These are phyloP conservation scores for Exophiala xenobiotica DNA, from an alignment of 2,329 filamentous ascomycete species.

Conservation along the genomic window DNA sequence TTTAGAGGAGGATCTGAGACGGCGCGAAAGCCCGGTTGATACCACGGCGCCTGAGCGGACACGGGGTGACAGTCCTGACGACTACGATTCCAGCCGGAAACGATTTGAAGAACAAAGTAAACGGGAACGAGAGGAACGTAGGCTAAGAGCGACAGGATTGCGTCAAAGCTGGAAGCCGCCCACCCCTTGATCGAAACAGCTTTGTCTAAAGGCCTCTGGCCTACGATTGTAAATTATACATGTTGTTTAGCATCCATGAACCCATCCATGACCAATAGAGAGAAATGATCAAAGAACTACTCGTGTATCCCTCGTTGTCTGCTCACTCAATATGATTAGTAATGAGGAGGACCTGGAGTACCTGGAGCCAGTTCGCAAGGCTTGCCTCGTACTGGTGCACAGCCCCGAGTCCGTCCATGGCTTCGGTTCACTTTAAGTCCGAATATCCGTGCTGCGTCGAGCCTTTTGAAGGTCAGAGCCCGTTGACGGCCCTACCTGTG, in stretches of 20 bases:
- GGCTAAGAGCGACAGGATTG: slow-evolving; percentile 21
- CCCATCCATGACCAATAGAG: neutral
- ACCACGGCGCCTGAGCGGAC: neutral
- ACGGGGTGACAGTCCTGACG: slow-evolving; percentile 8
- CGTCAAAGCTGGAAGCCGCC: slow-evolving; percentile 24
- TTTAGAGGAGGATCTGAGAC: slow-evolving; percentile 10
- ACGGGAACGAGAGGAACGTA: slow-evolving; percentile 27
- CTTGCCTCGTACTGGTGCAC: neutral
- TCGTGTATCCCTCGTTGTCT: neutral
- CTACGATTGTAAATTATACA: neutral
- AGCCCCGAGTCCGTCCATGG: neutral
- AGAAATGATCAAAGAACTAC: neutral
- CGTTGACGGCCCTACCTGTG: neutral
- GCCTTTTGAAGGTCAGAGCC: neutral
- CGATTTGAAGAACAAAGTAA: slow-evolving; percentile 29
- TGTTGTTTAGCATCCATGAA: neutral
- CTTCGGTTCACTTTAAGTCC: slow-evolving; percentile 4
- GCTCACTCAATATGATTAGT: too few relatives aligned
- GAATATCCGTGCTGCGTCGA: slow-evolving; percentile 11
- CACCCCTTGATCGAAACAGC: slow-evolving; percentile 4
- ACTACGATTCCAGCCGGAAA: slow-evolving; percentile 16
- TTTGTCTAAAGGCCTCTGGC: neutral
- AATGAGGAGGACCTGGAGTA: too few relatives aligned
- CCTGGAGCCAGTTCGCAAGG: too few relatives aligned
- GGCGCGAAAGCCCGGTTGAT: slow-evolving; percentile 10